These are phyloP conservation scores for Heterobasidion occidentale DNA, from an alignment of 1,284 basidiomycete genomes.

Conservation along the genomic window DNA sequence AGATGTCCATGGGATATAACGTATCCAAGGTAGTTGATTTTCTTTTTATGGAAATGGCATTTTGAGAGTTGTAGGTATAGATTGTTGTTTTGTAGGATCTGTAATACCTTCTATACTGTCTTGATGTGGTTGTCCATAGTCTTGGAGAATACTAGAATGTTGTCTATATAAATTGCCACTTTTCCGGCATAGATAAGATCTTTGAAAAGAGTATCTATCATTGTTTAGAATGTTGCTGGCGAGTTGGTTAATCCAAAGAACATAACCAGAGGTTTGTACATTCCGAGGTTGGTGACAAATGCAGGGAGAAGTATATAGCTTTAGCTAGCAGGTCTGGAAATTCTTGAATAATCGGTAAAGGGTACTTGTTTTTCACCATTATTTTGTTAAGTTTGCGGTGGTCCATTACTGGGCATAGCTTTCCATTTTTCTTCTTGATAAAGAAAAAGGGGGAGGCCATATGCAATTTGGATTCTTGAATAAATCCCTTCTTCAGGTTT, in stretches of 20 bases:
- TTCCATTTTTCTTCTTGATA: not conserved
- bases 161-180: not conserved
- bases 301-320: constrained; percentile 4
- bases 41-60: not conserved
- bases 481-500: not conserved
- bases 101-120: not conserved
- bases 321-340: constrained; percentile 1
- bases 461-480: not conserved
- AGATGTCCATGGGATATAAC: not conserved
- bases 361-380: constrained; percentile 5
- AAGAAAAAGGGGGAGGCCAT: not conserved
- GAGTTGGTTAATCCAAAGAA: not conserved
- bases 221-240: not conserved
- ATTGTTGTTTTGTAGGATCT: not conserved
- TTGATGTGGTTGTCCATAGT: not conserved
- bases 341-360: constrained; percentile 4
- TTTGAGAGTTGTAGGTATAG: not conserved
- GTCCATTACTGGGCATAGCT: constrained; percentile 4
- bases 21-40: not conserved
- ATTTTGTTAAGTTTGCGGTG: constrained; percentile 10
- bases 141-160: not conserved
- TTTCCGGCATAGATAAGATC: not conserved
- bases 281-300: not conserved
- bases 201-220: not conserved
- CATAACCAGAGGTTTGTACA: not conserved